Evolutionary conservation across 768 basidiomycete species (phyloP), one percentile per base, ranked within the genome.

Genomic region (Leccinum subgranulosum): DNA sequence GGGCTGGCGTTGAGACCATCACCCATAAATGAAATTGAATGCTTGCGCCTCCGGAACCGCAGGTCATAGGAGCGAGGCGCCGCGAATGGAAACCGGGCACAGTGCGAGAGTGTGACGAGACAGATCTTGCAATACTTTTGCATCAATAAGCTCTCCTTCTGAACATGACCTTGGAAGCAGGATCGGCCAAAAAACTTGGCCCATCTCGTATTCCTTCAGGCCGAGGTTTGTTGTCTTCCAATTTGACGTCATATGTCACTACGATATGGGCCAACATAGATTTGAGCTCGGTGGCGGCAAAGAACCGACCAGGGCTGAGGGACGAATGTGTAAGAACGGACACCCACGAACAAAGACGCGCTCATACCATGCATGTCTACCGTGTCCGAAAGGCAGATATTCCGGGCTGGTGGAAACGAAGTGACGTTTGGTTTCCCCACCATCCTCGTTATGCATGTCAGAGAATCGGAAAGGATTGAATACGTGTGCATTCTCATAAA

Each of bases 381-480:
- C 49, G 6, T 49, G 49, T 5, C 49, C 49, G 25, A 49, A 49
- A 12, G 49, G 29, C 6, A 49, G 19, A 49, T 49, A 49, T 11
- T 49, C 49, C 9, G 49, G 29, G 3, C 27, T n/a, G 10, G 49
- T 49, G 17, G 49, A 28, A n/a, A 19, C 9, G 5, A 49, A 31
- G 4, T 28, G 1, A 49, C 31, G 19, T 19, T 33, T 50, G 4
- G 27, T 21, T 14, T 19, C 58, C 23, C 76, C 76, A 2, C 62
- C 75, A 7, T 49, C 28, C 3, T 73, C 67, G n/a, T 78, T 72
- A 51, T 71, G 64, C 59, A 75, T 70, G 9, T 72, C 64, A 3
- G 71, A 71, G 60, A 81, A 84, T 17, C 83, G 79, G 67, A 79
- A 81, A 0, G 77, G 77, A 41, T 82, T 75, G 58, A 85, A 79